Evolutionary conservation across 768 basidiomycete genomes (phyloP), one percentile per base, ranked within the genome.

Genomic region (Lactarius indigo): DNA sequence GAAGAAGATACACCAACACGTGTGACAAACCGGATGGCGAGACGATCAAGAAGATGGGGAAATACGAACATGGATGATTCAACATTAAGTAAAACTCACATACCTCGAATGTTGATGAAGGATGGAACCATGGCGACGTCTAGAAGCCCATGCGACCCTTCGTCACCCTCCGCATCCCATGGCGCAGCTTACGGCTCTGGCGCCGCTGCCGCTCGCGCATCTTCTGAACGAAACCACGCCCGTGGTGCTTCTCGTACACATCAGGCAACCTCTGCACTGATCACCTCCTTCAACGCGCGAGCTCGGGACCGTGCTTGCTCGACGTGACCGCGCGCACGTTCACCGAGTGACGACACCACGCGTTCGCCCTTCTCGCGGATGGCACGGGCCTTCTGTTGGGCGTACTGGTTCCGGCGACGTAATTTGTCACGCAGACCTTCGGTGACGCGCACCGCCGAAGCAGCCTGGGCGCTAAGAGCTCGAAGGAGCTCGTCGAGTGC

Each of bases 401-500:
- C 76, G 7, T 71, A 74, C 30, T 63, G 67, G 64, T 78, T 73
- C 33, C 75, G 73, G 9, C 72, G 68, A 13, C 71, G 69, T 28
- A 78, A 57, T 57, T 69, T 60, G 35, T 64, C 72, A 17, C 70
- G 71, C 31, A 78, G 41, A 33, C 60, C 59, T 28, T 66, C 65
- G 31, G 64, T 56, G 8, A 69, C 28, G 31, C 59, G 56, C 12
- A 70, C 37, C 12, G 68, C 65, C n/a, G 65, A 61, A 50, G 59
- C 50, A 13, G 60, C 64, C 41, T 69, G 68, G 4, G 39, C 23
- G 59, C 35, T 50, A n/a, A 71, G 58, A 26, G 42, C 81, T 37
- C 75, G 76, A 66, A 82, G 76, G 41, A 89, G 79, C 0, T 81
- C 84, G 69, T 89, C 87, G 35, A 89, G 78, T 4, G 85, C 86